Base-by-base conservation (phyloP, 1,284 basidiomycete species). In the Heterobasidion annosum region DNA sequence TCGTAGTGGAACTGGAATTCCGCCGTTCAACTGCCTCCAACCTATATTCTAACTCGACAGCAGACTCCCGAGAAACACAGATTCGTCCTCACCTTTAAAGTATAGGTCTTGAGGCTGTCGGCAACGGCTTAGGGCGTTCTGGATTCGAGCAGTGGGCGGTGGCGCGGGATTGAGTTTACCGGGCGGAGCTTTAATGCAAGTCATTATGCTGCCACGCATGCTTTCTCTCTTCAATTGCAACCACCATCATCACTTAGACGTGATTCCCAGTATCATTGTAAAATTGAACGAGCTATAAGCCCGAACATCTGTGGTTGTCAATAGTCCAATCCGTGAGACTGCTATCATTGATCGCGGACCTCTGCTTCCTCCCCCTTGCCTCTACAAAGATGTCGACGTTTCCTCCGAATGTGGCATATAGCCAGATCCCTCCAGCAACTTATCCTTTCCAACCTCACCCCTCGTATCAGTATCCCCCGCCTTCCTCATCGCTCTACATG, bases 401-500 rank as follows among this genome's bases (percentile, higher is more conserved):
- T 64, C 66, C 73, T 59, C 76, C 76, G 61, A 67, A 68, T 57
- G 64, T 70, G 52, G 59, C 70, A 51, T 78, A 70, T 56, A 66
- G 67, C 60, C 73, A 74, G 58, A 62, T 68, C 57, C 65, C 68
- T 37, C 57, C 66, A 73, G 43, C 67, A 70, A 64, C 71, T 19
- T 51, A 55, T 55, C 73, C 58, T 82, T 72, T 72, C 72, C 67
- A 56, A 72, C 70, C 60, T 77, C 78, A 19, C 75, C 70, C 61
- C 68, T 73, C 62, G 67, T 79, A 58, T 69, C 70, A 58, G 59
- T 72, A 62, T 57, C 61, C 63, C 18, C 37, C 37, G 37, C 61
- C 62, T 34, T 71, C 76, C 44, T 68, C 74, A 8, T 65, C 75
- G 50, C 63, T 79, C 59, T 80, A 77, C 68, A 74, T 78, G 65